These are phyloP conservation scores for Citrus medica DNA, from an alignment of 345 rosid species.

Conservation along the genomic window DNA sequence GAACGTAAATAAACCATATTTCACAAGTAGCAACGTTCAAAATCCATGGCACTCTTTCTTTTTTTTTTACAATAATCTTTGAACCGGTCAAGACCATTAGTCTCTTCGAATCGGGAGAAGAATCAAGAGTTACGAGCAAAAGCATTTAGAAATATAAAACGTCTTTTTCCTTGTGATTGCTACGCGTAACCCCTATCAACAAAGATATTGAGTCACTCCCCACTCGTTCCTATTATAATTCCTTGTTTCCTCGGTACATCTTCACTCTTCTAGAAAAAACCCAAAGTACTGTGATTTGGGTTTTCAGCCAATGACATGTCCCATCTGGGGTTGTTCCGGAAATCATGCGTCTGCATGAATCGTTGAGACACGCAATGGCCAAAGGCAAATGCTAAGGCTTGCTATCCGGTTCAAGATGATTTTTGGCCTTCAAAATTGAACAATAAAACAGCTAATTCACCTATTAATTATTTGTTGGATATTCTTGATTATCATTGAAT, in stretches of 20 bases:
- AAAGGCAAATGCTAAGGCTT: too few relatives aligned
- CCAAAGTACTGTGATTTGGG: not conserved
- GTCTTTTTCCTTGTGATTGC: not conserved
- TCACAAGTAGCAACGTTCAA: slow-evolving; percentile 5
- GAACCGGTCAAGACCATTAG: not conserved
- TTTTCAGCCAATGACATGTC: not conserved
- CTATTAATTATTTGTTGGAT: too few relatives aligned
- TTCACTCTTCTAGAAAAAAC: not conserved
- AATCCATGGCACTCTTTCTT: too few relatives aligned
- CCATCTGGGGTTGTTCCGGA: not conserved
- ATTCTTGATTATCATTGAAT: too few relatives aligned
- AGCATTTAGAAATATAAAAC: not conserved
- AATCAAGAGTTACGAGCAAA: not conserved
- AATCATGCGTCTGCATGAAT: not conserved
- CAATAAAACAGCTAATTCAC: too few relatives aligned
- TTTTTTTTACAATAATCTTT: not conserved
- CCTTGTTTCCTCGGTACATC: not conserved
- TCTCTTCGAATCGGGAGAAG: not conserved
- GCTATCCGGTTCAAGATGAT: too few relatives aligned
- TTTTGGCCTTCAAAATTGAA: too few relatives aligned
- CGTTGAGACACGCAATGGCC: not conserved
- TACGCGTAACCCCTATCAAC: not conserved
- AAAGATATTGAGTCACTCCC: not conserved
- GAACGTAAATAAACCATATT: not conserved
- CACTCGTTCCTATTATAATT: not conserved